A percentile compares a stretch with the other conserved stretches of the same genome.
Conservation (phyloP, 345 rosid genomes). For the Isatis tinctoria region DNA sequence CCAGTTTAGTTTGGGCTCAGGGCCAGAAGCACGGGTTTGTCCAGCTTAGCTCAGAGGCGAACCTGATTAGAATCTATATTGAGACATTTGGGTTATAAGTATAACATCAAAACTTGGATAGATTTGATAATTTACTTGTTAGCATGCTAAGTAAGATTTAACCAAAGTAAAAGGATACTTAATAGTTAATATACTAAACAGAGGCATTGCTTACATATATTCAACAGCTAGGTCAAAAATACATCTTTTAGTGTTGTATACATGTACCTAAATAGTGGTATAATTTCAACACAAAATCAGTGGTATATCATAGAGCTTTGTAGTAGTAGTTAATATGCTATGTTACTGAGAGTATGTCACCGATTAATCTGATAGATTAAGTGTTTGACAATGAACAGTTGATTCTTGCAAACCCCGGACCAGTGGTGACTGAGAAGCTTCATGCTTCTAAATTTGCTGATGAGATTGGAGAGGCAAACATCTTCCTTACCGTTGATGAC, state of each 20-base stretch:
- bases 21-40: too few species aligned
- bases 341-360: background rate
- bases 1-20: too few species aligned
- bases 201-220: background rate
- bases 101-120: too few species aligned
- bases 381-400: slow-evolving; percentile 36
- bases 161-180: background rate
- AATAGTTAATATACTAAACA: background rate
- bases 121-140: too few species aligned
- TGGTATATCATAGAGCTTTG: background rate
- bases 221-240: background rate
- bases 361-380: background rate
- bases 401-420: slow-evolving; percentile 76
- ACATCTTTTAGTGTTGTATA: background rate
- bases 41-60: too few species aligned
- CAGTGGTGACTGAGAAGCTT: slow-evolving; percentile 66
- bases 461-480: slow-evolving; percentile 52
- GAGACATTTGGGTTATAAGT: too few species aligned
- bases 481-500: slow-evolving; percentile 63
- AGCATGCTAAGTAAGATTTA: background rate
- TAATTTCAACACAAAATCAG: background rate
- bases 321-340: background rate
- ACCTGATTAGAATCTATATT: too few species aligned
- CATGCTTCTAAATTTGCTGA: slow-evolving; percentile 46
- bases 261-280: background rate